Conservation (phyloP, 2,329 filamentous ascomycete genomes). For the Xylaria digitata region DNA sequence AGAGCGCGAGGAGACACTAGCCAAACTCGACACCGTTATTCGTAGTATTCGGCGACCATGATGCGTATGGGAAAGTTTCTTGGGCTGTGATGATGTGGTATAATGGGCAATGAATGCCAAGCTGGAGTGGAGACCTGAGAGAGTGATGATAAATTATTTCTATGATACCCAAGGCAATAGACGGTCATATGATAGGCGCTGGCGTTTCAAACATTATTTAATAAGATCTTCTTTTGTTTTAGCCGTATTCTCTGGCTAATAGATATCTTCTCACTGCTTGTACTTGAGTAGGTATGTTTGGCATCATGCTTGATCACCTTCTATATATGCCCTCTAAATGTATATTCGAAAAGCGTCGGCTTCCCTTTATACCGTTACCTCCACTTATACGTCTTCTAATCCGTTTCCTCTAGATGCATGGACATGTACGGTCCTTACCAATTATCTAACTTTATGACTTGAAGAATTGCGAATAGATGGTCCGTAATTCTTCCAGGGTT, state of each 20-base stretch:
- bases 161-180: slow-evolving; percentile 43
- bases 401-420: not conserved
- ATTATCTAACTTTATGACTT: slow-evolving; percentile 59
- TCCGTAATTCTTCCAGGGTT: slow-evolving; percentile 78
- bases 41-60: slow-evolving; percentile 64
- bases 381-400: not conserved
- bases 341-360: not conserved
- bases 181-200: slow-evolving; percentile 25
- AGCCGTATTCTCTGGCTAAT: not conserved
- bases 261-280: not conserved
- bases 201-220: slow-evolving; percentile 37
- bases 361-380: not conserved
- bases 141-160: slow-evolving; percentile 9
- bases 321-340: slow-evolving; percentile 5
- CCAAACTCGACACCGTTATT: slow-evolving; percentile 70
- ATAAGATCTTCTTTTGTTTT: slow-evolving; percentile 15
- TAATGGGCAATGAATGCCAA: not conserved
- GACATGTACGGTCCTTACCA: not conserved
- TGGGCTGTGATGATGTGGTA: not conserved
- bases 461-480: slow-evolving; percentile 86
- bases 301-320: slow-evolving; percentile 8
- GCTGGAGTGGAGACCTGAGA: not conserved
- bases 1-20: slow-evolving; percentile 71
- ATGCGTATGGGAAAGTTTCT: slow-evolving; percentile 38
- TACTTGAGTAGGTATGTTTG: slow-evolving; percentile 5